phyloP scores from a whole-genome alignment of 2,329 filamentous ascomycete genomes.

The Lomentospora prolificans region DNA sequence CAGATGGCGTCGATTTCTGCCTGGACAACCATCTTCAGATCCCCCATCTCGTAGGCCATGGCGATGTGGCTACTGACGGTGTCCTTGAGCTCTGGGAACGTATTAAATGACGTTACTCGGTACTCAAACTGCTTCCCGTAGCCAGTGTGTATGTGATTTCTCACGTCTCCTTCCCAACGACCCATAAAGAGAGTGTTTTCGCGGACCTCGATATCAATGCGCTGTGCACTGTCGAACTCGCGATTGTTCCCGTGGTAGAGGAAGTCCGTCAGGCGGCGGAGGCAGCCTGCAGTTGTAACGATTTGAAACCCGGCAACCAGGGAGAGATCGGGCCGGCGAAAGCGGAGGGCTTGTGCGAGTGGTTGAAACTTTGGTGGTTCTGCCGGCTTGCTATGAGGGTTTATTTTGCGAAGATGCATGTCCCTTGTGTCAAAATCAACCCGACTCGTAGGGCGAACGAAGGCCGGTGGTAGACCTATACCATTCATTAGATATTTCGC shows the following conservation, averaged over 20 bases:
- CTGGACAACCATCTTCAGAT: slow-evolving; percentile 1
- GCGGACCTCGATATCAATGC: slow-evolving; percentile 3
- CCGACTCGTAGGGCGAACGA: not conserved
- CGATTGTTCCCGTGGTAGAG: not conserved
- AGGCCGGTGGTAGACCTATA: not conserved
- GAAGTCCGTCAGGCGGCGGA: slow-evolving; percentile 4
- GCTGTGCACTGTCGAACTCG: not conserved
- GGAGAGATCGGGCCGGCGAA: not conserved
- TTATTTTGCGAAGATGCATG: not conserved
- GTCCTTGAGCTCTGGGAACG: not conserved
- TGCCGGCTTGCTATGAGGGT: not conserved
- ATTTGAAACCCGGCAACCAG: not conserved
- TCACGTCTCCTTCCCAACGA: slow-evolving; percentile 1
- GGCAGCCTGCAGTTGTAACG: slow-evolving; percentile 4
- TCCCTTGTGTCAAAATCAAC: not conserved
- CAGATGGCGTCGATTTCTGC: not conserved
- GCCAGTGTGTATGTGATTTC: not conserved
- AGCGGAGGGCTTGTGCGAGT: not conserved
- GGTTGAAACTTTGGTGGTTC: not conserved
- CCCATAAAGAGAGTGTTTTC: not conserved
- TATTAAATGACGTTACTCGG: not conserved
- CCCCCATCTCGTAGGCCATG: not conserved
- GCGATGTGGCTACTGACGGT: slow-evolving; percentile 2
- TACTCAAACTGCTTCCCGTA: slow-evolving; percentile 7
- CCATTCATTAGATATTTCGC: not conserved